Conservation (phyloP, 1,284 basidiomycete genomes). For the Marasmius tenuissimus region DNA sequence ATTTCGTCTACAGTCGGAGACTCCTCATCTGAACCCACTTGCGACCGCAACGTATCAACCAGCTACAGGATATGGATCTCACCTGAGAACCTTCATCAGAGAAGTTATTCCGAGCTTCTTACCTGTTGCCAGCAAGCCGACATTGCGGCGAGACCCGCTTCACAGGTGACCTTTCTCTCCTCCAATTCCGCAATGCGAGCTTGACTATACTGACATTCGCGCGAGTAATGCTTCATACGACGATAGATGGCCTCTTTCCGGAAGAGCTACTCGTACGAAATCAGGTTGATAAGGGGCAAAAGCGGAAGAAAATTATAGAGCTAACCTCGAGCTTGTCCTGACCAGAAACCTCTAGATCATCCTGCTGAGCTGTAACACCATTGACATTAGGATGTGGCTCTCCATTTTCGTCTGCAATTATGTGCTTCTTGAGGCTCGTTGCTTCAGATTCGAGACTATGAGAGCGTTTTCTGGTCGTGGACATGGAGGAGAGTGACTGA, state of each 20-base stretch:
- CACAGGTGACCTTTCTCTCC: slow-evolving; percentile 69
- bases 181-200: slow-evolving; percentile 73
- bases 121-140: slow-evolving; percentile 93
- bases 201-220: slow-evolving; percentile 74
- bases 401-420: slow-evolving; percentile 53
- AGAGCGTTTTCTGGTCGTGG: slow-evolving; percentile 60
- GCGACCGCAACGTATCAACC: slow-evolving; percentile 63
- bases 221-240: slow-evolving; percentile 88
- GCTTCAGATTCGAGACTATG: slow-evolving; percentile 55
- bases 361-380: slow-evolving; percentile 46
- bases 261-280: slow-evolving; percentile 49
- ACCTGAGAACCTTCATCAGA: slow-evolving; percentile 6
- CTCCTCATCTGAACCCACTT: slow-evolving; percentile 57
- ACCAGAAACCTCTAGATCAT: slow-evolving; percentile 55
- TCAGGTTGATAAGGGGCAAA: slow-evolving; percentile 16
- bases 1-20: slow-evolving; percentile 30
- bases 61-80: slow-evolving; percentile 42
- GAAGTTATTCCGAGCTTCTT: slow-evolving; percentile 15
- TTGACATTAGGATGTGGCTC: slow-evolving; percentile 56
- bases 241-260: slow-evolving; percentile 93
- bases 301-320: slow-evolving; percentile 13
- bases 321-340: slow-evolving; percentile 72
- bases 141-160: slow-evolving; percentile 79
- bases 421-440: slow-evolving; percentile 63
- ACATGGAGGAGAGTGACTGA: slow-evolving; percentile 39